Base-by-base conservation (phyloP, 805 yeast genomes). In the Cyberlindnera euphorbiae region DNA sequence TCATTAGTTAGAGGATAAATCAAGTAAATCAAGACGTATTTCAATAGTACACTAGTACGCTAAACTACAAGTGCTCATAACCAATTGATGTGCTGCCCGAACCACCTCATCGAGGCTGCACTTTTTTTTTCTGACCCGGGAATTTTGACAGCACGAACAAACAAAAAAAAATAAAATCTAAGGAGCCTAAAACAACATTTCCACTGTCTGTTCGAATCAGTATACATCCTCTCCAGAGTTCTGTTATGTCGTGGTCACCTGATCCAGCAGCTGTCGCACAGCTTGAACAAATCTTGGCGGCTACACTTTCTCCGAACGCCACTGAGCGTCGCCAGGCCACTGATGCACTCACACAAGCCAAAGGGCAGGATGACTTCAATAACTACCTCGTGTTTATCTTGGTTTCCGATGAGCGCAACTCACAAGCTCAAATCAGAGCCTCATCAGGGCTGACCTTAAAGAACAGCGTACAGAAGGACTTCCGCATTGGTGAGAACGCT, bases 401-500 rank as follows among this genome's bases (percentile, higher is more conserved):
- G 26, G 74, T 84, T 14, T 22, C 40, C 3, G 80, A 79, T 29
- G 63, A 67, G 14, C 55, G 56, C 9, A 63, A 71, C 8, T 49
- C 62, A 18, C 61, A 63, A n/a, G 59, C 77, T 0, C 77, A 76
- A 28, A 69, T 79, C 8, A 71, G 96, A 35, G 96, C 96, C 1
- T 79, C 95, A 0, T 90, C 97, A 1, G 98, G 97, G 8, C 61
- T 89, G 41, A 68, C 79, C 52, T 70, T 93, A 58, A 90, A 93
- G 56, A 90, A 89, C 59, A 74, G 74, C 43, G 62, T 88, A n/a
- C 50, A 75, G 26, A 67, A 62, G 39, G 55, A 62, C 24, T 56
- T 62, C 40, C 48, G 50, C n/a, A 45, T 47, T 50, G 41, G 50
- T 32, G 24, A 60, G 23, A 62, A 61, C 35, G 43, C 56, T 5